Evolutionary conservation across 257 asterid species (phyloP).

Genomic region (Parsonsia alboflavescens): DNA sequence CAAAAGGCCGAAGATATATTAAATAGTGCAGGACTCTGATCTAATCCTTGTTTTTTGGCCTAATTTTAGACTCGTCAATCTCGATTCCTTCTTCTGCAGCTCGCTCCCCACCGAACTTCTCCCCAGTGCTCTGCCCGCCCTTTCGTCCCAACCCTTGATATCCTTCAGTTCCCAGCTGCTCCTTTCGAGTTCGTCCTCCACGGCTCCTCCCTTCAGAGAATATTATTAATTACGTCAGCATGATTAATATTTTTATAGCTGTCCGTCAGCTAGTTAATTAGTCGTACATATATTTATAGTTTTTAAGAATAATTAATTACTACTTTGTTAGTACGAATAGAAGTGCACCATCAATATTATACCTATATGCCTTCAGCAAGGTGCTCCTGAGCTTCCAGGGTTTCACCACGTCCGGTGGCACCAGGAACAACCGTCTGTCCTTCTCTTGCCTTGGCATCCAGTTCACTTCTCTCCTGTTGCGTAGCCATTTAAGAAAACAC

Average conservation of each 20-base stretch:
- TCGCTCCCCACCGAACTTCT: conserved; percentile 7
- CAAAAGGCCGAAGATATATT: no score
- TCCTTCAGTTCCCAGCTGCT: conserved; percentile 13
- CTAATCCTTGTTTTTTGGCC: background rate
- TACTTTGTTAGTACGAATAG: no score
- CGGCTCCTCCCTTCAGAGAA: conserved; percentile 16
- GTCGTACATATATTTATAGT: no score
- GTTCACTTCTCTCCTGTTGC: conserved; percentile 3
- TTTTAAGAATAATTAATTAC: no score
- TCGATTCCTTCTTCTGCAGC: conserved; percentile 7
- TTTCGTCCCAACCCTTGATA: conserved; percentile 12
- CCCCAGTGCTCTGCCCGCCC: conserved; percentile 13
- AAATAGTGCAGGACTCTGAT: background rate
- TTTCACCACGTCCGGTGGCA: conserved; percentile 19
- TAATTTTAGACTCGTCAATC: conserved; percentile 10
- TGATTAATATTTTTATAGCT: no score
- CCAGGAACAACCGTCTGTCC: conserved; percentile 20
- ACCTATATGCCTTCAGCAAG: conserved; percentile 12
- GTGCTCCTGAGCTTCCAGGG: conserved; percentile 16
- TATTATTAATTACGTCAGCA: no score
- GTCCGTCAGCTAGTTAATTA: no score
- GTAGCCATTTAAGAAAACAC: conserved; percentile 4
- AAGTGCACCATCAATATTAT: no score
- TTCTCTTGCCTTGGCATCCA: conserved; percentile 15
- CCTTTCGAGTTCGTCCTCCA: conserved; percentile 8